Conservation (phyloP, 2,329 filamentous ascomycete genomes). For the Aspergillus sp. region DNA sequence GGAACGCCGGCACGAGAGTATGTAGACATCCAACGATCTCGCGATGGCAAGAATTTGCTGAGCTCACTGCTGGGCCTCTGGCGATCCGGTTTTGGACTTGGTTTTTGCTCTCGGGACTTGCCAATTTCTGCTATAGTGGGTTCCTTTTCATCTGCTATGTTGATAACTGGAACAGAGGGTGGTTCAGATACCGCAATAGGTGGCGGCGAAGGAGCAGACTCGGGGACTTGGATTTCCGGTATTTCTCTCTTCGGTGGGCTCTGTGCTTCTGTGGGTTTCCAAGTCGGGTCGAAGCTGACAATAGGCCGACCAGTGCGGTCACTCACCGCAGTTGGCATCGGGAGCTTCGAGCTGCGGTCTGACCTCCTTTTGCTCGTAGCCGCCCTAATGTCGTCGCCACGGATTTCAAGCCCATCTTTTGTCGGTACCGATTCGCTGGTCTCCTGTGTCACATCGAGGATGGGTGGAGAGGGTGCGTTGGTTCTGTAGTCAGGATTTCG, state of each 20-base stretch:
- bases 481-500: conserved; percentile 76
- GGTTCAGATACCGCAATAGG: conserved; percentile 38
- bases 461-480: conserved; percentile 53
- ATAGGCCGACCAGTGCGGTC: conserved; percentile 88
- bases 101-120: conserved; percentile 14
- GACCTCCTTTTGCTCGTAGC: conserved; percentile 91
- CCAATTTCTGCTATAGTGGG: conserved; percentile 40
- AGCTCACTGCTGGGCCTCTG: conserved; percentile 28
- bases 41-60: conserved; percentile 36
- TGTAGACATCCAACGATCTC: conserved; percentile 36
- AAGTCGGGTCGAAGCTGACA: conserved; percentile 90
- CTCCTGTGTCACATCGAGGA: conserved; percentile 20
- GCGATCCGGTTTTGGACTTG: conserved; percentile 15
- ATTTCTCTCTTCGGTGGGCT: conserved; percentile 23
- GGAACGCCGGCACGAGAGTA: conserved; percentile 52
- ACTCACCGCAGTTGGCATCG: conserved; percentile 86
- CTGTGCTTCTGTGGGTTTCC: conserved; percentile 60
- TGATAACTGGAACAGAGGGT: conserved; percentile 48
- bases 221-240: conserved; percentile 32
- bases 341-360: conserved; percentile 83
- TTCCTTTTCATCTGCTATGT: conserved; percentile 47
- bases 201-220: conserved; percentile 48
- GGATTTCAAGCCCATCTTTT: conserved; percentile 79
- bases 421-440: conserved; percentile 53
- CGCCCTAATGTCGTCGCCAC: conserved; percentile 81